phyloP scores from a whole-genome alignment of 2,329 filamentous ascomycete species.

The Pseudogymnoascus sp. region DNA sequence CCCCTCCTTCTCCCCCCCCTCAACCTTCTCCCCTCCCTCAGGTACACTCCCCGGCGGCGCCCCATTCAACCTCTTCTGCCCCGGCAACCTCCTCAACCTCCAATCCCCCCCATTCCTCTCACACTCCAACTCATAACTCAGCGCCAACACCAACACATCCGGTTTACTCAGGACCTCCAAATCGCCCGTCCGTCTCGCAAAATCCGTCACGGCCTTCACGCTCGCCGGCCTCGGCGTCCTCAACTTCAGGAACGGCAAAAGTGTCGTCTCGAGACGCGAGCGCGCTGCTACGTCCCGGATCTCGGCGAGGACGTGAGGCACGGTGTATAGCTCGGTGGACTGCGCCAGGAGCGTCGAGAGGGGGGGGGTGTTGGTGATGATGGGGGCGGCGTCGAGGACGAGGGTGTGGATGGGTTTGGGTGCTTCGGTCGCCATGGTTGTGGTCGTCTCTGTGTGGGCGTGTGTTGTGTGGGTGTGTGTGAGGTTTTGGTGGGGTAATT shows the following conservation, averaged over 20 bases:
- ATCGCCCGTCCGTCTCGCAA: conserved; percentile 85
- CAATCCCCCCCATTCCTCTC: conserved; percentile 86
- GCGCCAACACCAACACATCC: conserved; percentile 80
- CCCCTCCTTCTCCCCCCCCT: conserved; percentile 10
- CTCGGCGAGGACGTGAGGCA: conserved; percentile 78
- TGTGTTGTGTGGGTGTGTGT: background rate
- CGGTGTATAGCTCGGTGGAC: conserved; percentile 71
- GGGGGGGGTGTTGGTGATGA: conserved; percentile 86
- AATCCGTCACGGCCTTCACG: conserved; percentile 70
- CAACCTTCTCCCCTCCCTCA: conserved; percentile 18
- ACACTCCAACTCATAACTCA: conserved; percentile 91
- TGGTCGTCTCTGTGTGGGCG: background rate
- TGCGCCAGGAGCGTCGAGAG: conserved; percentile 73
- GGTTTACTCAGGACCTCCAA: conserved; percentile 77
- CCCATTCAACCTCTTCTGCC: conserved; percentile 71
- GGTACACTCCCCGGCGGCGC: conserved; percentile 35
- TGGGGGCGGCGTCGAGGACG: conserved; percentile 81
- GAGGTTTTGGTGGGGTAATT: background rate
- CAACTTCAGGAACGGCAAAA: conserved; percentile 76
- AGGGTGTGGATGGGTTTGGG: conserved; percentile 71
- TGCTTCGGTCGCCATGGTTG: conserved; percentile 22
- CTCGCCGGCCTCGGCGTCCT: conserved; percentile 68
- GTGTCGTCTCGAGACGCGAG: conserved; percentile 70
- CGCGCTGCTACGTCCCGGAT: conserved; percentile 79
- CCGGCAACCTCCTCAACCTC: conserved; percentile 69